Percentiles rank a stretch among this genome's conserved stretches.
Conservation (phyloP, 129 eudicot genomes). For the Daucus carota region DH1_v3.0 NC_030382.2:52679001-52679500, state of each 20-base stretch:
- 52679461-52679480: constrained; percentile 32
- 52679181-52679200: constrained; percentile 46
- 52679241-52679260: constrained; percentile 49
- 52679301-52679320: constrained; percentile 41
- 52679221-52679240: constrained; percentile 71
- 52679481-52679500: constrained; percentile 44
- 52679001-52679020: constrained; percentile 39
- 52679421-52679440: constrained; percentile 66
- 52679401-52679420: constrained; percentile 47
- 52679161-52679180: constrained; percentile 47
- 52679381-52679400: constrained; percentile 38
- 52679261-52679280: constrained; percentile 44
- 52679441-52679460: constrained; percentile 83
- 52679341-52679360: constrained; percentile 70
- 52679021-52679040: constrained; percentile 74
- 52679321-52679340: constrained; percentile 83
- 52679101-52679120: constrained; percentile 57
- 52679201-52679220: constrained; percentile 73
- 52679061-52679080: constrained; percentile 39
- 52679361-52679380: constrained; percentile 45
- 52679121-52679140: constrained; percentile 64
- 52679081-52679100: constrained; percentile 54
- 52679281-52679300: constrained; percentile 68
- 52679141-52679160: constrained; percentile 71
- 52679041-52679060: constrained; percentile 57